A percentile compares a stretch with the other conserved stretches of the same genome.
Conservation (phyloP, 805 yeast species). For the Nakazawaea anatomiae region DNA sequence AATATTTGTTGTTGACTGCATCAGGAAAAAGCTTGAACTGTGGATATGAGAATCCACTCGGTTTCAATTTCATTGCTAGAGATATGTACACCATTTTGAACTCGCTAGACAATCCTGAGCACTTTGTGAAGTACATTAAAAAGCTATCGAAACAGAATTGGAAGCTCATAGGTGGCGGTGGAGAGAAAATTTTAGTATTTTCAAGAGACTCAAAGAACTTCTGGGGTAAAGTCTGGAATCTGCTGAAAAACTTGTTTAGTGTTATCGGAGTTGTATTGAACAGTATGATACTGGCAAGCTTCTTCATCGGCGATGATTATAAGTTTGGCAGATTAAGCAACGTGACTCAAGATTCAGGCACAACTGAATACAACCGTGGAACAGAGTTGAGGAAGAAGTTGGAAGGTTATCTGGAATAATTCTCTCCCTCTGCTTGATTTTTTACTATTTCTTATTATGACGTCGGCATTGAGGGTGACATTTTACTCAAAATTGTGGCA, state of each 20-base stretch:
- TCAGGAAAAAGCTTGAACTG: conserved; percentile 30
- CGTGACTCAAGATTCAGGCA: too few relatives aligned
- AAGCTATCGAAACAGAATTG: conserved; percentile 41
- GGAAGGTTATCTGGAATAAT: not conserved
- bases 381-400: not conserved
- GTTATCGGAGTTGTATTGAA: conserved; percentile 23
- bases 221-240: conserved; percentile 1
- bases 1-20: conserved; percentile 16
- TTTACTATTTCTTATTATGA: too few relatives aligned
- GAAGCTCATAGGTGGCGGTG: conserved; percentile 51
- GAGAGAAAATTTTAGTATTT: conserved; percentile 32
- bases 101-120: conserved; percentile 31
- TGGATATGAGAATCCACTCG: conserved; percentile 31
- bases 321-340: too few relatives aligned
- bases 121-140: conserved; percentile 29
- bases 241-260: conserved; percentile 21
- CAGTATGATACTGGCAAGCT: conserved; percentile 21
- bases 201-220: conserved; percentile 22
- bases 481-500: too few relatives aligned
- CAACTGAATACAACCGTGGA: not conserved
- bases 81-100: conserved; percentile 36
- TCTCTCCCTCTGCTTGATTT: not conserved
- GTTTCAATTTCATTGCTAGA: conserved; percentile 26
- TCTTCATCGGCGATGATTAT: conserved; percentile 15
- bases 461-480: too few relatives aligned